Evolutionary conservation across 2,329 filamentous ascomycete species (phyloP).

Genomic region (Alternaria dauci): DNA sequence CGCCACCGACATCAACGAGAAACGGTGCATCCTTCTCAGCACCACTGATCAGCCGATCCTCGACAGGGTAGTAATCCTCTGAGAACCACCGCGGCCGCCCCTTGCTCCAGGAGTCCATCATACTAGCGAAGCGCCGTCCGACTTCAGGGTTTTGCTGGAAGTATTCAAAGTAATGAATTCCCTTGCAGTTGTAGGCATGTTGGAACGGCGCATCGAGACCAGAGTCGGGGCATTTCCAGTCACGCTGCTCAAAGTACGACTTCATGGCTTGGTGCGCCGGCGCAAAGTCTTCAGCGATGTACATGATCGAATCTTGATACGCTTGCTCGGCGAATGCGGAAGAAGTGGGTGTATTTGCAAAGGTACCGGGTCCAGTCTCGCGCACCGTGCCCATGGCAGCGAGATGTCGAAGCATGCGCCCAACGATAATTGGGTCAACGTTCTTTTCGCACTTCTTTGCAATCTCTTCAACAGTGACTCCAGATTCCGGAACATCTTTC

Average conservation of each 20-base stretch:
- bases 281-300: slow-evolving; percentile 32
- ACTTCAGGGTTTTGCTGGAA: slow-evolving; percentile 32
- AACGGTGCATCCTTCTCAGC: slow-evolving; percentile 23
- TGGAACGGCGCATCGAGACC: slow-evolving; percentile 34
- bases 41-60: slow-evolving; percentile 31
- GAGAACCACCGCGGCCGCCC: slow-evolving; percentile 36
- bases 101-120: slow-evolving; percentile 40
- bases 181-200: slow-evolving; percentile 31
- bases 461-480: slow-evolving; percentile 24
- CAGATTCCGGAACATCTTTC: slow-evolving; percentile 13
- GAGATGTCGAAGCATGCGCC: slow-evolving; percentile 41
- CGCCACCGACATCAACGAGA: slow-evolving; percentile 38
- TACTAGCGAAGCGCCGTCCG: slow-evolving; percentile 36
- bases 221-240: slow-evolving; percentile 26
- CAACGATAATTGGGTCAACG: slow-evolving; percentile 31
- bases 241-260: slow-evolving; percentile 25
- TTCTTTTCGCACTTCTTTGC: slow-evolving; percentile 22
- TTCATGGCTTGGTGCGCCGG: slow-evolving; percentile 28
- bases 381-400: slow-evolving; percentile 34
- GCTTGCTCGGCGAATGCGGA: slow-evolving; percentile 25
- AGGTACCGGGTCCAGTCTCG: slow-evolving; percentile 28
- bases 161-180: slow-evolving; percentile 33
- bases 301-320: slow-evolving; percentile 35
- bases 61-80: slow-evolving; percentile 33
- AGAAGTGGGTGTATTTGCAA: slow-evolving; percentile 28